These are phyloP conservation scores for Musa itinerans DNA, from an alignment of 176 grass and related monocot species.

Conservation along the genomic window DNA sequence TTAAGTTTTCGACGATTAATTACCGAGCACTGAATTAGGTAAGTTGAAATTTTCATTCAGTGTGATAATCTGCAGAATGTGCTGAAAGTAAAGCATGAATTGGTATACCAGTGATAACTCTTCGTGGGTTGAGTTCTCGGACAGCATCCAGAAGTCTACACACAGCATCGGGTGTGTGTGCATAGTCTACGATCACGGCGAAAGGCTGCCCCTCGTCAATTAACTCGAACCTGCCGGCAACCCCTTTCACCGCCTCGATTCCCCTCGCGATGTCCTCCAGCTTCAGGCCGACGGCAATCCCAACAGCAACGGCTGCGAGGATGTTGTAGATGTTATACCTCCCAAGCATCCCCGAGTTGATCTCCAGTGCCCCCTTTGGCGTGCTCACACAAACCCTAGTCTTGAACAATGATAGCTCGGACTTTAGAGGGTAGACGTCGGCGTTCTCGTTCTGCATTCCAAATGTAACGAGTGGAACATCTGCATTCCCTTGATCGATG, in stretches of 20 bases:
- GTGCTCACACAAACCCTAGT: conserved; percentile 69
- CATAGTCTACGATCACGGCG: too few species aligned
- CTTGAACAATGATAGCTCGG: conserved; percentile 79
- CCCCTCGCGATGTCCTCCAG: conserved; percentile 85
- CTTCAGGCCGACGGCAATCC: conserved; percentile 58
- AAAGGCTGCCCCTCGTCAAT: too few species aligned
- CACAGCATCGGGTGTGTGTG: too few species aligned
- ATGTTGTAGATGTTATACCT: conserved; percentile 73
- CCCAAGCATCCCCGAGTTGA: conserved; percentile 78
- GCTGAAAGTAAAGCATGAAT: too few species aligned
- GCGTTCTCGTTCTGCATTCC: conserved; percentile 82
- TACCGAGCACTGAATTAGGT: too few species aligned
- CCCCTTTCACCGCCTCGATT: conserved; percentile 77
- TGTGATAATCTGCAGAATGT: conserved; percentile 18
- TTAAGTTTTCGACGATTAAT: too few species aligned
- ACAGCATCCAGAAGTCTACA: too few species aligned
- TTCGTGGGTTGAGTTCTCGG: too few species aligned
- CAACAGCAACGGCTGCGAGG: conserved; percentile 81
- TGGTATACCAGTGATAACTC: too few species aligned
- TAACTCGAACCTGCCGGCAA: too few species aligned
- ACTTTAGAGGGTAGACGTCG: conserved; percentile 62
- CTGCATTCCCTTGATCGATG: conserved; percentile 46
- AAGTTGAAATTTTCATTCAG: too few species aligned
- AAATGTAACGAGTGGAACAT: conserved; percentile 77
- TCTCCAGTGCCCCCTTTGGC: conserved; percentile 70